These are phyloP conservation scores for Millerozyma miso DNA, from an alignment of 805 yeast genomes.

Conservation along the genomic window DNA sequence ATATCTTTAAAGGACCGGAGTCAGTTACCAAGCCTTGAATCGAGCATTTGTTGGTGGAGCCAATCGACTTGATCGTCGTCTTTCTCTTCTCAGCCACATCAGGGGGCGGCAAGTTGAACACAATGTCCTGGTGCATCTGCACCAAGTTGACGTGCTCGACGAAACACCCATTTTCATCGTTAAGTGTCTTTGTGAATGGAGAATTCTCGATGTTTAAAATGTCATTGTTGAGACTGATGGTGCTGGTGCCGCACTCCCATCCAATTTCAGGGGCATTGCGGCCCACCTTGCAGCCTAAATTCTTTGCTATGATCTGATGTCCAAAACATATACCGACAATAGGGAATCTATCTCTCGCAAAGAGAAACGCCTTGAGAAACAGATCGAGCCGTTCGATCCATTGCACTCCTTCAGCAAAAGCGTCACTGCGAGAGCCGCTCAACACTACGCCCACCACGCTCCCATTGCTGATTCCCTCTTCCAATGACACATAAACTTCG, in stretches of 20 bases:
- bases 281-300: constrained; percentile 57
- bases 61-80: constrained; percentile 37
- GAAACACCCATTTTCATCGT: constrained; percentile 27
- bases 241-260: constrained; percentile 67
- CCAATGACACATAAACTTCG: constrained; percentile 13
- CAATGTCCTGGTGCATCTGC: constrained; percentile 38
- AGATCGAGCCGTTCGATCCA: constrained; percentile 42
- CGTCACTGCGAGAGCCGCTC: constrained; percentile 51
- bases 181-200: constrained; percentile 25
- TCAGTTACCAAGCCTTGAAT: constrained; percentile 61
- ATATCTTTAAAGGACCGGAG: constrained; percentile 41
- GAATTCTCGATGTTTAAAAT: constrained; percentile 22
- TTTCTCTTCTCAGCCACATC: constrained; percentile 17
- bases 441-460: constrained; percentile 40
- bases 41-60: constrained; percentile 51
- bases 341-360: constrained; percentile 25
- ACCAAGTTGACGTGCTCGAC: constrained; percentile 39
- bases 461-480: constrained; percentile 20
- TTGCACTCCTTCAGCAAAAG: constrained; percentile 33
- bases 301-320: constrained; percentile 71
- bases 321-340: constrained; percentile 80
- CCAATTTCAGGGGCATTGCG: constrained; percentile 50
- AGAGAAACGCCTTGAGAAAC: constrained; percentile 23
- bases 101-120: constrained; percentile 35
- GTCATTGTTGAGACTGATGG: constrained; percentile 44